phyloP scores from a whole-genome alignment of 129 eudicot genomes.

The Ambrosia artemisiifolia region DNA sequence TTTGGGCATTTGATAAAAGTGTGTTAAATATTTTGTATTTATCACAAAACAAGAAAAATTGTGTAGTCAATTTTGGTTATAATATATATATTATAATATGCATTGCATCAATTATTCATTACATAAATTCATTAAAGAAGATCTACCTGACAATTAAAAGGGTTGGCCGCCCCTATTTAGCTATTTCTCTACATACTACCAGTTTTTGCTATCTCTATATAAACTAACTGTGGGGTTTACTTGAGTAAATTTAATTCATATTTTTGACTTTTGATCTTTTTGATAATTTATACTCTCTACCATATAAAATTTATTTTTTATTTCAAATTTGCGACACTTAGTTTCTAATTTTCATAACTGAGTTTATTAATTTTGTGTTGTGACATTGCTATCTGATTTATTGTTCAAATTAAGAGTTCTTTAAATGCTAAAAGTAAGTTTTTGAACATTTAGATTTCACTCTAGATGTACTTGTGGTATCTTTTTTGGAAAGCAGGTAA shows the following conservation, averaged over 20 bases:
- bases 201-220: background rate
- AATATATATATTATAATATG: too few species aligned
- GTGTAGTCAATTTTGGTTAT: too few species aligned
- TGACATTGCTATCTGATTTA: slow-evolving; percentile 19
- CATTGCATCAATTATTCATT: too few species aligned
- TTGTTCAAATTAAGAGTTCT: slow-evolving; percentile 8
- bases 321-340: slow-evolving; percentile 7
- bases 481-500: background rate
- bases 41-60: too few species aligned
- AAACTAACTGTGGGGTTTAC: background rate
- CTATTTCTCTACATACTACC: background rate
- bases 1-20: too few species aligned
- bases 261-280: background rate
- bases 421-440: slow-evolving; percentile 19
- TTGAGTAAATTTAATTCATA: background rate
- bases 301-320: background rate
- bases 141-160: background rate
- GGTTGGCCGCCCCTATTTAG: background rate
- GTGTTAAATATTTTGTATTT: too few species aligned
- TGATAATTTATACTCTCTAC: background rate
- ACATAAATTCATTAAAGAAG: too few species aligned
- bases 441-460: background rate
- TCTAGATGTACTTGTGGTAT: background rate
- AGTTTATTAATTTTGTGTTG: slow-evolving; percentile 11
- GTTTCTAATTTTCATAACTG: slow-evolving; percentile 3